Base-by-base conservation (phyloP, 2,329 filamentous ascomycete species). In the Fusarium buxicola region DNA sequence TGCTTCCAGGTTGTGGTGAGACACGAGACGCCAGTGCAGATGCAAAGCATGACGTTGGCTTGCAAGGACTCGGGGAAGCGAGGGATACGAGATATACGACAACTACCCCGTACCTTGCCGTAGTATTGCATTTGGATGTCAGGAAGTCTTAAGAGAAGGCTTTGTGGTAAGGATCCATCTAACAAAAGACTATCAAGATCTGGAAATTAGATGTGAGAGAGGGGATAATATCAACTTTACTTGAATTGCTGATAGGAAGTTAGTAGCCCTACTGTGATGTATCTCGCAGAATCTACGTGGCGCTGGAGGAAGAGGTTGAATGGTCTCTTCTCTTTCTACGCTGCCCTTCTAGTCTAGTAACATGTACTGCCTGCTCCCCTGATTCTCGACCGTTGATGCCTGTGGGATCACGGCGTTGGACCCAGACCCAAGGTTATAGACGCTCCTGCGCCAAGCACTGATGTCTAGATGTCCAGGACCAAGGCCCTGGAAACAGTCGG, bases 401-500 rank as follows among this genome's bases (percentile, higher is more conserved):
- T 16, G 34, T 39, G 28, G 46, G 46, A 39, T 39, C 32, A 6
- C 21, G 34, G 24, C 34, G n/a, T 32, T 32, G 31, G 34, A 36
- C 16, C 34, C 34, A 36, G n/a, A 36, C 11, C 38, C 11, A 40
- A 40, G 21, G 38, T 25, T 40, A 10, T 27, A 13, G 8, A 34
- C 13, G 21, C 13, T 18, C 38, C 24, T 25, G 18, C 18, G 30
- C 31, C 15, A 30, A 48, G 34, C 46, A 39, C 21, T 6, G 6
- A 21, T 21, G 21, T 21, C 21, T 21, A 21, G 25, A 39, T 24
- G 58, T 50, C 40, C 25, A 48, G 46, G 27, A 25, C 30, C 24
- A 25, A 30, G 27, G 44, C 38, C 45, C 30, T 58, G 27, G 49
- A 60, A 55, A 46, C 50, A 50, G 58, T 51, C 21, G 35, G 51